These are phyloP conservation scores for Backusella westeae DNA, from an alignment of 192 early-diverging fungal species.

Conservation along the genomic window DNA sequence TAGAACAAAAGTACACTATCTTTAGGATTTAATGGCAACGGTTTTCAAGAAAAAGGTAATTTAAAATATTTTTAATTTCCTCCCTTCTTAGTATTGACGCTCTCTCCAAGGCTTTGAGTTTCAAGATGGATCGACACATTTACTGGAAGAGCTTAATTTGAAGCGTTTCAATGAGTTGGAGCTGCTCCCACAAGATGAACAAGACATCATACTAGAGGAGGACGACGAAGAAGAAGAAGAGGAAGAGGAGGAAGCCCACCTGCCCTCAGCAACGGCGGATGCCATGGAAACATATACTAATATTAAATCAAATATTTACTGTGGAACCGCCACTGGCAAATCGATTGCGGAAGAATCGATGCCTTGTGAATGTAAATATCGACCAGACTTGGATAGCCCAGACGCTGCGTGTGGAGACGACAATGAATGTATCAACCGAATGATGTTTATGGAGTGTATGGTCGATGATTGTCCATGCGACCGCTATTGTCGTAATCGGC, in stretches of 20 bases:
- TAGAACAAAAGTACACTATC: neutral
- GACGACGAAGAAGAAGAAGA: neutral
- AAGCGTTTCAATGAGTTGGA: neutral
- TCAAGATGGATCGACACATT: neutral
- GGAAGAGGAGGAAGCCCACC: neutral
- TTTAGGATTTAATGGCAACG: slow-evolving; percentile 6
- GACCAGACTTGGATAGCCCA: slow-evolving; percentile 57
- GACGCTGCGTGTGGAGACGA: slow-evolving; percentile 84
- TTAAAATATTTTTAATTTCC: neutral
- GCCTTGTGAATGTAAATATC: slow-evolving; percentile 77
- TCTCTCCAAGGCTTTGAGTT: neutral
- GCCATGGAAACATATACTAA: slow-evolving; percentile 62
- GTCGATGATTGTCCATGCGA: slow-evolving; percentile 87
- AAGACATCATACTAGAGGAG: too few species aligned
- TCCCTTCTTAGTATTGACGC: neutral
- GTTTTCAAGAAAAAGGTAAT: neutral
- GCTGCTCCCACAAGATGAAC: neutral
- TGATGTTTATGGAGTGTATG: slow-evolving; percentile 90
- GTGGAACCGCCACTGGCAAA: slow-evolving; percentile 66
- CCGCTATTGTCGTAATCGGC: slow-evolving; percentile 84
- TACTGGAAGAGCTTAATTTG: neutral
- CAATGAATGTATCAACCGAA: slow-evolving; percentile 90
- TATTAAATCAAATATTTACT: slow-evolving; percentile 69
- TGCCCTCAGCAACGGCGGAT: slow-evolving; percentile 44
- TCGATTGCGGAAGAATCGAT: slow-evolving; percentile 69